A percentile compares a stretch with the other conserved stretches of the same genome.
These are phyloP conservation scores for Magnaporthiopsis rhizophila DNA, from an alignment of 2,329 filamentous ascomycete species.

Conservation along the genomic window DNA sequence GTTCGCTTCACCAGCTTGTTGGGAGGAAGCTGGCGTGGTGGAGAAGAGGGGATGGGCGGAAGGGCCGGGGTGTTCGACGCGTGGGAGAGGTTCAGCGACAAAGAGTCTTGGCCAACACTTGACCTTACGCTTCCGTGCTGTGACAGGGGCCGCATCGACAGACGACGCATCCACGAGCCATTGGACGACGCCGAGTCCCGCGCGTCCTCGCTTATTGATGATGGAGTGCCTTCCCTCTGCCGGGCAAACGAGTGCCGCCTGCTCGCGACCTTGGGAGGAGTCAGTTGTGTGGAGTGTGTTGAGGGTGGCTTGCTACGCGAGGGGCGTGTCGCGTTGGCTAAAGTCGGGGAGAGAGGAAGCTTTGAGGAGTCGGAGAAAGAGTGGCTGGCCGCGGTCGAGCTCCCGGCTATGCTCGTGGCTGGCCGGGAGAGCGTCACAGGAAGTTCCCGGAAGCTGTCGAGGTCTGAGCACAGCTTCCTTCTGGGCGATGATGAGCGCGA, in stretches of 20 bases:
- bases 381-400: conserved; percentile 23
- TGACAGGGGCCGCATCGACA: conserved; percentile 58
- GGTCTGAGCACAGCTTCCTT: conserved; percentile 22
- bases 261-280: conserved; percentile 29
- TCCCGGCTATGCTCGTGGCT: conserved; percentile 32
- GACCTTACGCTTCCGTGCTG: conserved; percentile 58
- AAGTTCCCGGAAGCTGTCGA: conserved; percentile 22
- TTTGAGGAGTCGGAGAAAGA: conserved; percentile 20
- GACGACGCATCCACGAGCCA: conserved; percentile 64
- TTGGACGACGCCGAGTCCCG: conserved; percentile 53
- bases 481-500: conserved; percentile 23
- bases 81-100: conserved; percentile 58
- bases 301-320: conserved; percentile 22
- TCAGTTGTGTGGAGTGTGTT: conserved; percentile 33
- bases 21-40: conserved; percentile 42
- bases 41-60: conserved; percentile 27
- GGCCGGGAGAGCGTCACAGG: conserved; percentile 30
- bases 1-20: conserved; percentile 75
- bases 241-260: conserved; percentile 36
- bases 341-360: conserved; percentile 21
- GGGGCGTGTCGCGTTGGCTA: conserved; percentile 20
- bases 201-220: conserved; percentile 33
- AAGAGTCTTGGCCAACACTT: conserved; percentile 56
- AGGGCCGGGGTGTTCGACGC: conserved; percentile 60
- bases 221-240: conserved; percentile 27